Percentiles rank a stretch among this genome's conserved stretches.
Conservation (phyloP, 805 yeast species). For the Isabelozyma heimii region DNA sequence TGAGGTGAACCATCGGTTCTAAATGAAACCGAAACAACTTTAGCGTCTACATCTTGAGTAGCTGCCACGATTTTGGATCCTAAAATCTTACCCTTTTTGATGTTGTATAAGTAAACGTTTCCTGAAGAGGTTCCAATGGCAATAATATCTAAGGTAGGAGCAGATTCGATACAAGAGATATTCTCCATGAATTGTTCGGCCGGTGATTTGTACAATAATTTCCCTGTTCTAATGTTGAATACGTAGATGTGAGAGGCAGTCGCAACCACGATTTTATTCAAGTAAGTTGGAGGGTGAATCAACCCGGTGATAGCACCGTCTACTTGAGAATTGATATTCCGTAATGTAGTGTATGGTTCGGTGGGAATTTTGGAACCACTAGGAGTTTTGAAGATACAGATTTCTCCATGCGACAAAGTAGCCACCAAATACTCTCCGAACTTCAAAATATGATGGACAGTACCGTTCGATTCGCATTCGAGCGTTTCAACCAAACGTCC, state of each 20-base stretch:
- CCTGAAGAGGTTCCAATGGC: constrained; percentile 79
- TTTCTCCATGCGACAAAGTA: constrained; percentile 35
- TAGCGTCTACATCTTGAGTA: constrained; percentile 36
- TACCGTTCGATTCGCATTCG: constrained; percentile 29
- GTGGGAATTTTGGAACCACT: constrained; percentile 47
- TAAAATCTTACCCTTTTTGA: constrained; percentile 59
- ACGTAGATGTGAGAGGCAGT: constrained; percentile 62
- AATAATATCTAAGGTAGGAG: constrained; percentile 83
- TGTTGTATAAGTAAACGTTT: constrained; percentile 59
- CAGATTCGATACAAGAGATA: constrained; percentile 69
- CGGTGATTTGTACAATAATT: constrained; percentile 55
- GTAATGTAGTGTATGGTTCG: constrained; percentile 66
- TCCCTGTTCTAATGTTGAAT: constrained; percentile 76
- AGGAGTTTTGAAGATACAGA: constrained; percentile 56
- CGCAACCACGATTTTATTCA: constrained; percentile 86
- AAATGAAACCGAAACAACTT: constrained; percentile 68
- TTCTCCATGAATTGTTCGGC: constrained; percentile 44
- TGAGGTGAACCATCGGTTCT: constrained; percentile 89
- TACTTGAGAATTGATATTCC: constrained; percentile 46
- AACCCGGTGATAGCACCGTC: constrained; percentile 72
- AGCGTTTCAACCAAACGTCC: constrained; percentile 60
- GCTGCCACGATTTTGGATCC: constrained; percentile 47
- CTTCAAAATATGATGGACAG: constrained; percentile 49
- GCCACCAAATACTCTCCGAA: constrained; percentile 82
- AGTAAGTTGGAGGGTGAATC: constrained; percentile 84